These are phyloP conservation scores for Clonostachys byssicola DNA, from an alignment of 2,329 filamentous ascomycete species.

Conservation along the genomic window DNA sequence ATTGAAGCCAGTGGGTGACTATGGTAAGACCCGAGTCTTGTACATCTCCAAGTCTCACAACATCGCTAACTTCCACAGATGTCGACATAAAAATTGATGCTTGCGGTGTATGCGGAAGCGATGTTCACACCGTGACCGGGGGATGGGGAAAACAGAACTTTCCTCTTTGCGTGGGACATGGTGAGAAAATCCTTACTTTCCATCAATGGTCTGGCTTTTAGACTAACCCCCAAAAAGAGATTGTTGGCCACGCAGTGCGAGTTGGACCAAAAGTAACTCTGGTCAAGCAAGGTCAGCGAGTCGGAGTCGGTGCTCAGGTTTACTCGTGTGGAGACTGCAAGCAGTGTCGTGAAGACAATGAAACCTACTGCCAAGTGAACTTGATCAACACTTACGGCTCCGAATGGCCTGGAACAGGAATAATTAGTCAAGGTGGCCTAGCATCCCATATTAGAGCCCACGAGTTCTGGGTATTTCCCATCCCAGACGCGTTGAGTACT, in stretches of 20 bases:
- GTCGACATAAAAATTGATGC: conserved; percentile 69
- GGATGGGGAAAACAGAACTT: conserved; percentile 45
- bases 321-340: conserved; percentile 41
- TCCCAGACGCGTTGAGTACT: conserved; percentile 63
- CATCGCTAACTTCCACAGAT: background rate
- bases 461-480: conserved; percentile 46
- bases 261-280: conserved; percentile 42
- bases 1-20: background rate
- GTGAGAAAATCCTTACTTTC: background rate
- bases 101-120: conserved; percentile 61
- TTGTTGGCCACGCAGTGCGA: conserved; percentile 52
- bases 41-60: background rate
- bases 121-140: conserved; percentile 54
- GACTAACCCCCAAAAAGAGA: conserved; percentile 60
- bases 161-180: conserved; percentile 15
- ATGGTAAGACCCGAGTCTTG: background rate
- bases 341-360: conserved; percentile 30
- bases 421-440: conserved; percentile 56
- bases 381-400: conserved; percentile 43
- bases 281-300: conserved; percentile 52
- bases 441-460: conserved; percentile 25
- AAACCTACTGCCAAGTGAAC: conserved; percentile 30
- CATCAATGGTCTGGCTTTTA: background rate
- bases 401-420: conserved; percentile 42
- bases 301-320: conserved; percentile 53